Conservation (phyloP, 345 rosid species). For the Moricandia moricandioides region DNA sequence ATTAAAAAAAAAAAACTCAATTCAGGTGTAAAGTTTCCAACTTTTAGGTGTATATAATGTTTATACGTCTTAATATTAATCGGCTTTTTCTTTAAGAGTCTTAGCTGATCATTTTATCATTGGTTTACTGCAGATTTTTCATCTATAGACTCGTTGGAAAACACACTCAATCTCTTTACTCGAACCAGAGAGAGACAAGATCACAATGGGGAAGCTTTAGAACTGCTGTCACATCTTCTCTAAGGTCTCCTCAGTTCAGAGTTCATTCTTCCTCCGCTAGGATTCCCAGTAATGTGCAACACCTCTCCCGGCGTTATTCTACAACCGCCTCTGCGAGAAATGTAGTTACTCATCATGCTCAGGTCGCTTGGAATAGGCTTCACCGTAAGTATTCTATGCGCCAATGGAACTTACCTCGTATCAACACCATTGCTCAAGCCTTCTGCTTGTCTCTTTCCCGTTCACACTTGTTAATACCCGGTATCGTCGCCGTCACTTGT, state of each 20-base stretch:
- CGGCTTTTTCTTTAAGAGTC: neutral
- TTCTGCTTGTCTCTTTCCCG: conserved; percentile 76
- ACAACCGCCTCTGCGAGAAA: conserved; percentile 37
- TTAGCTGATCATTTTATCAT: neutral
- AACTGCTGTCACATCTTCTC: conserved; percentile 22
- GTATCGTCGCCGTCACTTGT: conserved; percentile 53
- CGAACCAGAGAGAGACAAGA: conserved; percentile 15
- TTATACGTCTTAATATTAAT: neutral
- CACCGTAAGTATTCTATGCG: conserved; percentile 40
- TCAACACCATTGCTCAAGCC: conserved; percentile 77
- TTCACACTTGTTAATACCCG: conserved; percentile 58
- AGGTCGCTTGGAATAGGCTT: conserved; percentile 64
- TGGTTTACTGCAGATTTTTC: conserved; percentile 15
- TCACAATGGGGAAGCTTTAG: conserved; percentile 28
- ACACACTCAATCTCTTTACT: conserved; percentile 12
- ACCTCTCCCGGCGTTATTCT: conserved; percentile 6
- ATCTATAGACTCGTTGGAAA: conserved; percentile 26
- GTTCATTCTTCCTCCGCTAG: conserved; percentile 19
- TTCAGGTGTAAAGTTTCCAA: conserved; percentile 13
- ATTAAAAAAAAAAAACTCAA: neutral
- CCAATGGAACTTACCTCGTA: conserved; percentile 40
- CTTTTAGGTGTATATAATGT: neutral
- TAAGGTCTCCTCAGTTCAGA: conserved; percentile 21
- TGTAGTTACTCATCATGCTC: conserved; percentile 50
- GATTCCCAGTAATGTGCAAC: conserved; percentile 9